These are phyloP conservation scores for Narthecium ossifragum DNA, from an alignment of 106 monocot species.

Conservation along the genomic window DNA sequence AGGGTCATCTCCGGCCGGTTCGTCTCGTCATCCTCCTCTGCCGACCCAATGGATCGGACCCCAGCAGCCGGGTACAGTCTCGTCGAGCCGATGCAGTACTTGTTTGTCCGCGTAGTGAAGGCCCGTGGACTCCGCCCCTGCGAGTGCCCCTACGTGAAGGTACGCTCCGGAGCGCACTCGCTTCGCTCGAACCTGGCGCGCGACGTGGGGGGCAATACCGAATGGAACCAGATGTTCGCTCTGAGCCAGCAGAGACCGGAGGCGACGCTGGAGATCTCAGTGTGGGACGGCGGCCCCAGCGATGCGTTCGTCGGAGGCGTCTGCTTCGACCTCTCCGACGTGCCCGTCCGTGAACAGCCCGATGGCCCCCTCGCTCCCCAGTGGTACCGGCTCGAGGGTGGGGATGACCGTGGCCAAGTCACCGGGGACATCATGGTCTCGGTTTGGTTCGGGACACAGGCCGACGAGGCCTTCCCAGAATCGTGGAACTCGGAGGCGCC, in stretches of 20 bases:
- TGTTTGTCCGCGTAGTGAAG: constrained; percentile 75
- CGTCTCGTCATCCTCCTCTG: constrained; percentile 7
- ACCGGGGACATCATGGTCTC: constrained; percentile 91
- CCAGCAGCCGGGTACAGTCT: constrained; percentile 59
- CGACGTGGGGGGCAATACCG: constrained; percentile 36
- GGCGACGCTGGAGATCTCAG: constrained; percentile 67
- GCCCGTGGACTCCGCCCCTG: constrained; percentile 52
- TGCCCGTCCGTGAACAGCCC: constrained; percentile 77
- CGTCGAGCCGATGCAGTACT: constrained; percentile 90
- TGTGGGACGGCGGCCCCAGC: constrained; percentile 42
- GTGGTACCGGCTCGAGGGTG: constrained; percentile 90
- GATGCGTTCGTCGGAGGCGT: constrained; percentile 86
- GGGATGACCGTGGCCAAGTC: constrained; percentile 31
- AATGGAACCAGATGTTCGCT: constrained; percentile 88
- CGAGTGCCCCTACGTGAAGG: constrained; percentile 69
- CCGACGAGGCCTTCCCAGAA: constrained; percentile 88
- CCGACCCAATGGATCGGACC: constrained; percentile 31
- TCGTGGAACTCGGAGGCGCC: constrained; percentile 82
- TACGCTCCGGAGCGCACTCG: constrained; percentile 44
- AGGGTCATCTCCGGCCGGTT: constrained; percentile 53
- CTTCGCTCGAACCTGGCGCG: constrained; percentile 40
- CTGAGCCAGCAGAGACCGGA: constrained; percentile 57
- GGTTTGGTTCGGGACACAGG: constrained; percentile 96
- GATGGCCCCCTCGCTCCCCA: constrained; percentile 94
- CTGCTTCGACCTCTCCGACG: constrained; percentile 93